Base-by-base conservation (phyloP, 768 basidiomycete genomes). In the Sarcomyxa edulis region DNA sequence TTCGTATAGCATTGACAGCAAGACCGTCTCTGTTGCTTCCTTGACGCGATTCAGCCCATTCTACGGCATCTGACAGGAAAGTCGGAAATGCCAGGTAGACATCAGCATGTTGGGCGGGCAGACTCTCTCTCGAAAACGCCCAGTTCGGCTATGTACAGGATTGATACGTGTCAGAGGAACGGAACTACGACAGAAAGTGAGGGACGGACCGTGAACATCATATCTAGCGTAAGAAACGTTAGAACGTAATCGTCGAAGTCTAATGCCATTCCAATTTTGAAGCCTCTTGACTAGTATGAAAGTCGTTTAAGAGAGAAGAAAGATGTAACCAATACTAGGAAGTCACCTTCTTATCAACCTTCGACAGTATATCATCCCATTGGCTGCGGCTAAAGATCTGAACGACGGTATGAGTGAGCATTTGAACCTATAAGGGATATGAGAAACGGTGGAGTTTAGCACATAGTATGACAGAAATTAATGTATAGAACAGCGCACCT, bases 241-340 rank as follows among this genome's bases (percentile, higher is more conserved):
- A 45, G 19, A 11, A 45, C 22, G 19, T 39, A 45, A 7, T 45
- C 39, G 1, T 31, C 39, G 21, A 45, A 41, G 9, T 45, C 39
- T 9, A 45, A 21, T 11, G 39, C 39, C 33, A 45, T 41, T 7
- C 44, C 44, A 9, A 45, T 28, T 6, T 39, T 21, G 26, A 41
- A 45, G 14, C 34, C 34, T 4, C 43, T 31, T 25, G 32, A 14
- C 43, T 44, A 20, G 14, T 7, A 35, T 35, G 5, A 4, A 37
- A 21, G 19, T 29, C n/a, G 7, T 3, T 39, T n/a, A 7, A 10
- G 18, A 30, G 18, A 6, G 8, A 9, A 8, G 22, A 37, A 21
- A 22, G 4, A 5, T 6, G 6, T 14, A 35, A 18, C 6, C 5
- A 7, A 3, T n/a, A 21, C 4, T 9, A 5, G 15, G 15, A 21